A percentile compares a stretch with the other conserved stretches of the same genome.
These are phyloP conservation scores for Daldinia bambusicola DNA, from an alignment of 495 filamentous ascomycete genomes.

Conservation along the genomic window DNA sequence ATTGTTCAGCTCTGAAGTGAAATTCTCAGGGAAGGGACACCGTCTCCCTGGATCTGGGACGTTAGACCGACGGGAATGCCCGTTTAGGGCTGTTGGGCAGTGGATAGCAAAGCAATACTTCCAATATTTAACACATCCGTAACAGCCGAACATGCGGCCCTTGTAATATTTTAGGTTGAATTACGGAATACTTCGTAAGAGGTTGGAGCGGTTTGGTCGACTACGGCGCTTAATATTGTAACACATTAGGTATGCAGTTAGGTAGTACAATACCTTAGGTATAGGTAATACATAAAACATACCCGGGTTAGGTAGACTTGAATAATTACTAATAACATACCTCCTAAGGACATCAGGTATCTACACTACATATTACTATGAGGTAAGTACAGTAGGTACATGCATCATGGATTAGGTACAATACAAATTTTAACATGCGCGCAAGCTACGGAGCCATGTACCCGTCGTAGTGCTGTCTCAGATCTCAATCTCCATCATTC, in stretches of 20 bases:
- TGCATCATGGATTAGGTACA: no score
- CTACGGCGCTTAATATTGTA: conserved; percentile 13
- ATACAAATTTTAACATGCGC: not conserved
- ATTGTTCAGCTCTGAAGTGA: not conserved
- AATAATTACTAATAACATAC: no score
- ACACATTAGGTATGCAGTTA: not conserved
- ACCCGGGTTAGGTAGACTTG: no score
- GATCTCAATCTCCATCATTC: not conserved
- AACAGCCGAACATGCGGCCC: not conserved
- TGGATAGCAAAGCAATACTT: no score
- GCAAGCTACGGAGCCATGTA: not conserved
- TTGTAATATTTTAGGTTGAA: not conserved
- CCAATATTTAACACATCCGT: not conserved
- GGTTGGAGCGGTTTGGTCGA: not conserved
- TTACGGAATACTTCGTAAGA: not conserved
- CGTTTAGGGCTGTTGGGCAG: no score
- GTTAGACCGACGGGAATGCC: conserved; percentile 1
- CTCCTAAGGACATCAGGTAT: no score
- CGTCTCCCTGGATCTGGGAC: conserved; percentile 6
- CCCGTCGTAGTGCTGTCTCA: not conserved
- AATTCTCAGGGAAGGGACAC: conserved; percentile 1
- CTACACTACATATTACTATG: no score
- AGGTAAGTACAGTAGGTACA: no score
- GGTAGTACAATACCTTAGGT: no score
- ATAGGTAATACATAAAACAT: no score